These are phyloP conservation scores for Lipomyces starkeyi DNA, from an alignment of 805 yeast genomes.

Conservation along the genomic window DNA sequence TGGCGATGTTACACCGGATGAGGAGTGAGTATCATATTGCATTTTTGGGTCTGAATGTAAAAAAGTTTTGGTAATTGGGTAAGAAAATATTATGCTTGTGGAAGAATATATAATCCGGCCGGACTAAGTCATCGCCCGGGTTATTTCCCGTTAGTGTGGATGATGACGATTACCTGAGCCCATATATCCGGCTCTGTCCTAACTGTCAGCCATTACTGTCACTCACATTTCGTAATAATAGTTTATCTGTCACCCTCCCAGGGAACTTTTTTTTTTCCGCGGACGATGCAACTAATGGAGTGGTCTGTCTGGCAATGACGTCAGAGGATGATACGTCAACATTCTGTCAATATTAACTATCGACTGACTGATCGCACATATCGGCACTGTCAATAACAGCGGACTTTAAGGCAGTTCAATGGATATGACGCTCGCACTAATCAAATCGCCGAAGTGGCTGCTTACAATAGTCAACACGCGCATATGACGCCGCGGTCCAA, in stretches of 20 bases:
- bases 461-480: not conserved
- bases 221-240: not conserved
- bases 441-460: not conserved
- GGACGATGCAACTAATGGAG: not conserved
- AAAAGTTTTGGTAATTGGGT: not conserved
- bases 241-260: not conserved
- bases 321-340: not conserved
- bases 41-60: not conserved
- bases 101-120: not conserved
- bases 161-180: too few relatives aligned
- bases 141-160: not conserved
- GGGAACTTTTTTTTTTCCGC: too few relatives aligned
- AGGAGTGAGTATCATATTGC: constrained; percentile 22
- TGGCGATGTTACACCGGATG: constrained; percentile 51
- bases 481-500: not conserved
- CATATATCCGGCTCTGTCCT: not conserved
- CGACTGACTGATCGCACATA: not conserved
- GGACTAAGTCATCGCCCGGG: not conserved
- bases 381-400: not conserved
- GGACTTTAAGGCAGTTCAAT: too few relatives aligned
- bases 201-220: not conserved
- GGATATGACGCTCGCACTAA: too few relatives aligned
- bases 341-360: not conserved
- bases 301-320: not conserved
- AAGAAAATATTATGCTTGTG: not conserved